Conservation (phyloP, 2,329 filamentous ascomycete genomes). For the Aspergillus sp. region DNA sequence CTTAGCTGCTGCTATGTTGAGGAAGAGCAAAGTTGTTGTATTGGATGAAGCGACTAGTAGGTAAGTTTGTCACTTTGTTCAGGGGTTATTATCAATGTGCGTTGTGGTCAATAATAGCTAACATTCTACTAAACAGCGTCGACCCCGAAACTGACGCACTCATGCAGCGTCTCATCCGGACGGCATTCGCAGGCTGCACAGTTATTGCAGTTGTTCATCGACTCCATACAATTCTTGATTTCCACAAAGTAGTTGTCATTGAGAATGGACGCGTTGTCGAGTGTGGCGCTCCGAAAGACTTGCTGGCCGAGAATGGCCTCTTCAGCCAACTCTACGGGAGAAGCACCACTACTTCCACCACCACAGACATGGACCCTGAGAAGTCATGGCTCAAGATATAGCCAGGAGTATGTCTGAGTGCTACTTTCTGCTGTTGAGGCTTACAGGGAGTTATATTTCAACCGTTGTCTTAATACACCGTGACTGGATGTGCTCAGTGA, state of each 20-base stretch:
- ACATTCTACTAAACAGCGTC: not conserved
- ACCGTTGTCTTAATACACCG: not conserved
- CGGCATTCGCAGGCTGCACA: not conserved
- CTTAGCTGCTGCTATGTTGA: constrained; percentile 3
- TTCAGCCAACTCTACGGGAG: not conserved
- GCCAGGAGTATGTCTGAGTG: too few relatives aligned
- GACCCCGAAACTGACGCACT: constrained; percentile 4
- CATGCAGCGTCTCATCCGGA: constrained; percentile 6
- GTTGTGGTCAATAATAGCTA: too few relatives aligned
- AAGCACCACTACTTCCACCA: not conserved
- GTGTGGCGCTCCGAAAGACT: not conserved
- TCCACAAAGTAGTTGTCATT: not conserved
- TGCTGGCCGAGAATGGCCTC: not conserved
- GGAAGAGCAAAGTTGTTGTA: constrained; percentile 2
- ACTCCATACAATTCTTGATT: not conserved
- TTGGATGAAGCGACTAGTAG: constrained; percentile 4
- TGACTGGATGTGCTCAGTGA: not conserved
- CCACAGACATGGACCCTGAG: not conserved
- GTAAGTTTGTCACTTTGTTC: not conserved
- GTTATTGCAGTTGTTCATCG: constrained; percentile 1
- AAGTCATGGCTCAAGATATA: not conserved
- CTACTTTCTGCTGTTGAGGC: too few relatives aligned
- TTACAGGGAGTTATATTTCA: too few relatives aligned
- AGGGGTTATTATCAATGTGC: too few relatives aligned
- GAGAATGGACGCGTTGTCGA: not conserved